Conservation (phyloP, 805 yeast genomes). For the Saturnispora sekii region DNA sequence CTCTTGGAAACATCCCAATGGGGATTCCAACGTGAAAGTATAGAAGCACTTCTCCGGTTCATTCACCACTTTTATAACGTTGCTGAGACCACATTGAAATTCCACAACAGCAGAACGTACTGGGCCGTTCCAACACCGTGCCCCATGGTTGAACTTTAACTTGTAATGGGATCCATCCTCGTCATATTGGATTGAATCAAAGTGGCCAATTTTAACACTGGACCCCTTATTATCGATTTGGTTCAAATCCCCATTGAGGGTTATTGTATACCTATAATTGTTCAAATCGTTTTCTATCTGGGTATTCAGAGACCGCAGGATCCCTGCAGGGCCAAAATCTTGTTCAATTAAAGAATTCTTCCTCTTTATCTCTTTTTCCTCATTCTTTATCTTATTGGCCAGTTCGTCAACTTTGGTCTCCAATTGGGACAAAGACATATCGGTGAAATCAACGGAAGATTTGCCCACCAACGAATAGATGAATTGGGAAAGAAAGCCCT, state of each 20-base stretch:
- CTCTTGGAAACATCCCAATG: conserved; percentile 33
- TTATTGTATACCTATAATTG: conserved; percentile 60
- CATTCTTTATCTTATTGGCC: conserved; percentile 22
- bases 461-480: conserved; percentile 19
- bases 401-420: conserved; percentile 14
- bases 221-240: conserved; percentile 44
- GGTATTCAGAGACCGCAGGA: conserved; percentile 43
- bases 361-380: conserved; percentile 13
- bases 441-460: not conserved
- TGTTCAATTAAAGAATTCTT: conserved; percentile 10
- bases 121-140: conserved; percentile 94
- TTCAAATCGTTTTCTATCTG: conserved; percentile 47
- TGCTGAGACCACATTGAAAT: conserved; percentile 55
- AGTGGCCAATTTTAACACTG: conserved; percentile 43
- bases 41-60: conserved; percentile 91
- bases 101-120: conserved; percentile 56
- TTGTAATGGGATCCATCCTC: conserved; percentile 11
- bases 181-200: conserved; percentile 12
- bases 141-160: conserved; percentile 47
- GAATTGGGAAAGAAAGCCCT: conserved; percentile 4
- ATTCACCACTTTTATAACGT: conserved; percentile 51
- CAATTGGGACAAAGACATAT: not conserved
- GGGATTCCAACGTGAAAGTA: conserved; percentile 37
- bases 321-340: conserved; percentile 53
- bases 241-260: conserved; percentile 44